These are phyloP conservation scores for Fragaria ananassa DNA, from an alignment of 306 rosid genomes.

Conservation along the genomic window DNA sequence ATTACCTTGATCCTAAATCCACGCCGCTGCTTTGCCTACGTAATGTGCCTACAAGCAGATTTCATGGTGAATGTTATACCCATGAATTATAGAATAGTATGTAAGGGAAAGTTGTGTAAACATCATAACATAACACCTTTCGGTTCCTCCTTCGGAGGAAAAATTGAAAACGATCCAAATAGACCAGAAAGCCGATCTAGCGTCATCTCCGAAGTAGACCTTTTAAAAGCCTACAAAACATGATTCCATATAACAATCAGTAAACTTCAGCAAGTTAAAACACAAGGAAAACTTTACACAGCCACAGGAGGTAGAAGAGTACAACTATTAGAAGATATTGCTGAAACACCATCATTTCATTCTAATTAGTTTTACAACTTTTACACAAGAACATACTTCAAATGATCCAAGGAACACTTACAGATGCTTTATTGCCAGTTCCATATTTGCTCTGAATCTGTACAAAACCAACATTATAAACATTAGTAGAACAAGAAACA, in stretches of 20 bases:
- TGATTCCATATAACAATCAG: conserved; percentile 11
- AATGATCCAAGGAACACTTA: conserved; percentile 34
- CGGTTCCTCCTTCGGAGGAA: conserved; percentile 61
- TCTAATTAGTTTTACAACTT: neutral
- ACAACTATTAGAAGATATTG: neutral
- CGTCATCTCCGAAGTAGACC: conserved; percentile 78
- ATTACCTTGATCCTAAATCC: conserved; percentile 64
- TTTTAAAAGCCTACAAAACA: conserved; percentile 58
- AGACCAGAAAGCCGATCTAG: conserved; percentile 71
- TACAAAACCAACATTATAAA: conserved; percentile 17
- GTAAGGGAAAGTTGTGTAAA: neutral
- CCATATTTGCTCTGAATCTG: conserved; percentile 92
- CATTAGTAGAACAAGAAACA: neutral
- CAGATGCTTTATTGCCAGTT: conserved; percentile 56
- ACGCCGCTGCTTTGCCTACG: conserved; percentile 67
- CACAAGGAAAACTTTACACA: neutral
- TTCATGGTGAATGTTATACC: conserved; percentile 28
- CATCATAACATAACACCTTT: conserved; percentile 42
- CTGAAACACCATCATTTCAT: neutral
- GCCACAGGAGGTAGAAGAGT: neutral
- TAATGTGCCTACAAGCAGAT: conserved; percentile 45
- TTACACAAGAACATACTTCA: neutral
- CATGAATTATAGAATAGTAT: neutral
- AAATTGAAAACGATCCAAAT: conserved; percentile 81
- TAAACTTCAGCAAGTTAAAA: neutral